Evolutionary conservation across 2,329 filamentous ascomycete genomes (phyloP).

Genomic region (Fusarium nelsonii): DNA sequence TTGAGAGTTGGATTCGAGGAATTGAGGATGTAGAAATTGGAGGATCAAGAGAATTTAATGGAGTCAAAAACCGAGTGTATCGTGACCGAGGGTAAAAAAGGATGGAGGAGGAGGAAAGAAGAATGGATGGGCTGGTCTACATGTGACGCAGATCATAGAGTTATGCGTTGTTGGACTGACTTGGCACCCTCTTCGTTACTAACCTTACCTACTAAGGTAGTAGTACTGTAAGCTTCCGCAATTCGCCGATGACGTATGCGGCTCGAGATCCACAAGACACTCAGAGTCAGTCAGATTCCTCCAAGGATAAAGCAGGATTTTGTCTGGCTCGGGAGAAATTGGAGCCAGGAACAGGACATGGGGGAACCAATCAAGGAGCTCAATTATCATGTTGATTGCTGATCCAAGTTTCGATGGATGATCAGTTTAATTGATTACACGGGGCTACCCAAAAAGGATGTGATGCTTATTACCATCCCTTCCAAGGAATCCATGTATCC

Average conservation of each 20-base stretch:
- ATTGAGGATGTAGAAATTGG: neutral
- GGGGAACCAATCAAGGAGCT: conserved; percentile 22
- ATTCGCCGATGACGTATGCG: conserved; percentile 47
- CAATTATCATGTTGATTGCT: conserved; percentile 25
- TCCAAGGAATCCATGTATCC: conserved; percentile 56
- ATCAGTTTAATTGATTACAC: conserved; percentile 5
- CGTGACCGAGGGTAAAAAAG: conserved; percentile 15
- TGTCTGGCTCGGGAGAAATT: conserved; percentile 31
- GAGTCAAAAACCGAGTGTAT: conserved; percentile 1
- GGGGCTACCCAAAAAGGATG: neutral
- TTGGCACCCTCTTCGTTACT: conserved; percentile 29
- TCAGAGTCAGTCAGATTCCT: neutral
- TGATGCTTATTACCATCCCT: conserved; percentile 48
- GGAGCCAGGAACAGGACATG: conserved; percentile 34
- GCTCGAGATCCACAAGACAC: conserved; percentile 42
- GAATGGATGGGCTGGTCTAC: conserved; percentile 20
- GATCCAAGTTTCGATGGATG: conserved; percentile 8
- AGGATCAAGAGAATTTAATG: neutral
- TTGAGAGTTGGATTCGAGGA: neutral
- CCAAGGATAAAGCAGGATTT: conserved; percentile 43
- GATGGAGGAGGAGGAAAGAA: conserved; percentile 16
- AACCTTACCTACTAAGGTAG: too few relatives aligned
- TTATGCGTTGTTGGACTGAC: neutral
- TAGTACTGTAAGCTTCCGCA: conserved; percentile 19
- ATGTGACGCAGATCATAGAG: conserved; percentile 44